Base-by-base conservation (phyloP, 2,329 filamentous ascomycete species). In the Cladosporium sp. region DNA sequence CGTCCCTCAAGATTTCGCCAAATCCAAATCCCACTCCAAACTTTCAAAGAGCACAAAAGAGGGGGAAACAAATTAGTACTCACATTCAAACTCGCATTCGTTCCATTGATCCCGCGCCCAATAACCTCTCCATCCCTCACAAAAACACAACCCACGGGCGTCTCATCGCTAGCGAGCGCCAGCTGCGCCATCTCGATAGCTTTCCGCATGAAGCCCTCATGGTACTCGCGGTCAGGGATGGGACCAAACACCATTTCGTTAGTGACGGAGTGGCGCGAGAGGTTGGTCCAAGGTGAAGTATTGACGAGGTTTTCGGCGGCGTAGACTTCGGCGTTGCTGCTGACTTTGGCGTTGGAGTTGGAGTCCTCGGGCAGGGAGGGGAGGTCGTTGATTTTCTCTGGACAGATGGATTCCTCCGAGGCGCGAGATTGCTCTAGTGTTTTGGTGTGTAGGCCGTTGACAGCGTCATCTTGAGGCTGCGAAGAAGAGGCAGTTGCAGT, bases 71-170 rank as follows among this genome's bases (percentile, higher is more conserved):
- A 25, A 25, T 45, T 8, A 54, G 28, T n/a, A 36, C 52, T 55
- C 13, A 83, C 81, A 71, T 84, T 85, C 69, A 93, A 85, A 24
- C 89, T 94, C 65, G 89, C 82, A 68, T 97, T 99, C 54, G 94
- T 99, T 62, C 95, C 94, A 68, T 99, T 99, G 89, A 97, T 97
- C 61, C 94, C 94, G 62, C 83, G 83, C 40, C 90, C 92, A 63
- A 99, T 91, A 62, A 97, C 82, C 64, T 84, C 80, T 63, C 85
- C 87, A 25, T 90, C 75, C 70, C 91, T 83, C 20, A 97, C 92
- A 54, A 99, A 86, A 32, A 99, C 91, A 73, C 94, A 99, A 49
- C 94, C 95, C 19, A 99, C 94, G 1, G 94, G 94, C 1, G 95
- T 97, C 77, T 99, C 94, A 66, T 96, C 92, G 61, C 84, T 89